Evolutionary conservation across 1,139 yeast genomes (phyloP).

Genomic region (Spathaspora jeffriesii): DNA sequence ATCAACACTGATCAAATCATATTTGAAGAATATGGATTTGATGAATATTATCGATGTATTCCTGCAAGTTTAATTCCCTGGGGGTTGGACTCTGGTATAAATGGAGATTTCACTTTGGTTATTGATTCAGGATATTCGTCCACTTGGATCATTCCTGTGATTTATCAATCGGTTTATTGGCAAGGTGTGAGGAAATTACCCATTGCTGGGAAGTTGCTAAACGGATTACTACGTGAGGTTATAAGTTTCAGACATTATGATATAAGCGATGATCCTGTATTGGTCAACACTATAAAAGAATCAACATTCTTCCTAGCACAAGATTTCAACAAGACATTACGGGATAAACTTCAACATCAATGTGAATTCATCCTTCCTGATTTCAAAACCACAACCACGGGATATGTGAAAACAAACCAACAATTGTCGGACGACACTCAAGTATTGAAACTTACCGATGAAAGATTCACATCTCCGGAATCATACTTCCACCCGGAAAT

Average conservation of each 20-base stretch:
- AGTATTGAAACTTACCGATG: slow-evolving; percentile 70
- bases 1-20: slow-evolving; percentile 88
- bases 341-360: slow-evolving; percentile 23
- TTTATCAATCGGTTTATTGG: slow-evolving; percentile 79
- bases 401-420: slow-evolving; percentile 44
- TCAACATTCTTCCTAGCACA: slow-evolving; percentile 70
- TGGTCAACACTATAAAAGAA: slow-evolving; percentile 87
- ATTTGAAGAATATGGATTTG: slow-evolving; percentile 91
- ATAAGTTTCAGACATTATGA: slow-evolving; percentile 92
- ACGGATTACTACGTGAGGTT: slow-evolving; percentile 80
- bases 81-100: slow-evolving; percentile 32
- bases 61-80: slow-evolving; percentile 77
- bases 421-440: slow-evolving; percentile 50
- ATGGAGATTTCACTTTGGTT: slow-evolving; percentile 67
- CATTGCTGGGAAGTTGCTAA: slow-evolving; percentile 83
- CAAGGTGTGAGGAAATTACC: slow-evolving; percentile 74
- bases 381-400: slow-evolving; percentile 74
- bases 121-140: slow-evolving; percentile 88
- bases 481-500: slow-evolving; percentile 84
- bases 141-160: slow-evolving; percentile 85
- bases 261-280: slow-evolving; percentile 85
- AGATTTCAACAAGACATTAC: slow-evolving; percentile 63
- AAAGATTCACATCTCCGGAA: slow-evolving; percentile 87
- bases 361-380: slow-evolving; percentile 86
- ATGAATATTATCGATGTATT: slow-evolving; percentile 59